phyloP scores from a whole-genome alignment of 1,284 basidiomycete genomes.

The Leccinum ambiguum region DNA sequence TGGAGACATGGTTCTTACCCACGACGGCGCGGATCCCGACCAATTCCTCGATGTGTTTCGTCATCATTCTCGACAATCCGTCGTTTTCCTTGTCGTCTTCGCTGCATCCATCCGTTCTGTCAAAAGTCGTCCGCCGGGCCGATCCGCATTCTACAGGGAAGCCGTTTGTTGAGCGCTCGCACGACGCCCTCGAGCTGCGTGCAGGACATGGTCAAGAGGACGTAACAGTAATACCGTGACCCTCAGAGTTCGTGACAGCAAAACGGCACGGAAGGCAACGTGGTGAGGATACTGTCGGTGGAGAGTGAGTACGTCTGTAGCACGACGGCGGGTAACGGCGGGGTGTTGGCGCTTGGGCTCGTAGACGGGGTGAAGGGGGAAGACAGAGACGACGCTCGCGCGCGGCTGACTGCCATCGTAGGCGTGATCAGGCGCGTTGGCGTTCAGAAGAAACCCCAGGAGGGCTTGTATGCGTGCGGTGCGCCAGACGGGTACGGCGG shows the following conservation, averaged over 20 bases:
- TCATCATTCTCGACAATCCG: conserved; percentile 35
- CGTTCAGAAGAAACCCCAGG: conserved; percentile 24
- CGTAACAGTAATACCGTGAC: too few species aligned
- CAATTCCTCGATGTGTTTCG: conserved; percentile 46
- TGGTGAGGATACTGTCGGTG: conserved; percentile 54
- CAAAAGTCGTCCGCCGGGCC: conserved; percentile 30
- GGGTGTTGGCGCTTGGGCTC: conserved; percentile 5
- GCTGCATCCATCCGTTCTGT: conserved; percentile 6
- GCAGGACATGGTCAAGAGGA: conserved; percentile 49
- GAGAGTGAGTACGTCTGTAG: conserved; percentile 51
- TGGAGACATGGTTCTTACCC: conserved; percentile 27
- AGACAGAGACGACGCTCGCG: conserved; percentile 11
- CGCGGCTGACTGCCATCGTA: conserved; percentile 18
- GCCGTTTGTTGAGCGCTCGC: conserved; percentile 43
- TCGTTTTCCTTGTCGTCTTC: conserved; percentile 14
- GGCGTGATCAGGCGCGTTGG: conserved; percentile 25
- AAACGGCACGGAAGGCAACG: conserved; percentile 50
- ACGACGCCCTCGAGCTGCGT: conserved; percentile 46
- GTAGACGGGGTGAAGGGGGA: conserved; percentile 12
- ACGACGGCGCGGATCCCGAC: conserved; percentile 45
- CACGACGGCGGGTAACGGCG: conserved; percentile 34
- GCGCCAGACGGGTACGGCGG: conserved; percentile 15
- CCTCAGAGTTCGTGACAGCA: conserved; percentile 50
- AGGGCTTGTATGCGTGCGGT: conserved; percentile 21
- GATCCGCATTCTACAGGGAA: conserved; percentile 48